Evolutionary conservation across 2,329 filamentous ascomycete genomes (phyloP).

Genomic region (Biscogniauxia sp.): DNA sequence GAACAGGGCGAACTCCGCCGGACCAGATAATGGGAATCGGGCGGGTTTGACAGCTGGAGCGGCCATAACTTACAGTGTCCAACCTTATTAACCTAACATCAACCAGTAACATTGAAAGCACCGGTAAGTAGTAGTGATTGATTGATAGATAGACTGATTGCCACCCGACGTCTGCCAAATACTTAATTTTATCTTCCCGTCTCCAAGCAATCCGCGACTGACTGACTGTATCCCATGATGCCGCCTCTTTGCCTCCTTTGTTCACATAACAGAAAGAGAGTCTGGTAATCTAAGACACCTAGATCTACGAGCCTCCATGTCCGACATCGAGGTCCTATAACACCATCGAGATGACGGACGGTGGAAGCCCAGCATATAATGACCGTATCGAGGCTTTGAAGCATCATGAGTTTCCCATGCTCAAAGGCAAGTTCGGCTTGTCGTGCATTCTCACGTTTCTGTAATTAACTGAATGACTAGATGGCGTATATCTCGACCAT

Average conservation of each 20-base stretch:
- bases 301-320: constrained; percentile 18
- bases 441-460: neutral
- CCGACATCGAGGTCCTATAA: constrained; percentile 2
- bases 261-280: constrained; percentile 2
- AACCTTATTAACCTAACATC: constrained; percentile 2
- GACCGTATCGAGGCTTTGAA: constrained; percentile 57
- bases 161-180: constrained; percentile 6
- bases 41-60: neutral
- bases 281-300: constrained; percentile 1
- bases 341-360: constrained; percentile 29
- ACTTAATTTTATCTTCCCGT: neutral
- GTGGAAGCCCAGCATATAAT: constrained; percentile 48
- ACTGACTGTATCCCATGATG: constrained; percentile 8
- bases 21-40: constrained; percentile 4
- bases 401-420: constrained; percentile 65
- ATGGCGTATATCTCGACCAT: constrained; percentile 84
- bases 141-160: constrained; percentile 3
- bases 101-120: neutral
- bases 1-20: constrained; percentile 22
- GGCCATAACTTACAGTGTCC: neutral
- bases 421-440: constrained; percentile 46
- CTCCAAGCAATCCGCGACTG: no score
- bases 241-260: constrained; percentile 2
- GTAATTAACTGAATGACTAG: constrained; percentile 41
- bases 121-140: constrained; percentile 3